Evolutionary conservation across 2,329 filamentous ascomycete species (phyloP).

Genomic region (Cucurbitaria berberidis): DNA sequence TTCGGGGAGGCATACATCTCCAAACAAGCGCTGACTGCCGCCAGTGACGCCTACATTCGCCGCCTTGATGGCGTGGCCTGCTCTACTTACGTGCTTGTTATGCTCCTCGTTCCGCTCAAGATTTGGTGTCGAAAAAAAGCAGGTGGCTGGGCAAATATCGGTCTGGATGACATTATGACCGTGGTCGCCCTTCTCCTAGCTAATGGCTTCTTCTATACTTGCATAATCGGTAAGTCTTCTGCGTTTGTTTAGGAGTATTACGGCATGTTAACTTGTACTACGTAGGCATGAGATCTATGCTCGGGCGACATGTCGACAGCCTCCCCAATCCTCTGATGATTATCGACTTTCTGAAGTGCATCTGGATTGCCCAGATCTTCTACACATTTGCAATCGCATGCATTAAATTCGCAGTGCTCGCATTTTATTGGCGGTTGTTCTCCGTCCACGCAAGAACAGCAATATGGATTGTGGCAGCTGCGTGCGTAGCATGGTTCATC

Average conservation of each 20-base stretch:
- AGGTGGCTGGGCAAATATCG: constrained; percentile 29
- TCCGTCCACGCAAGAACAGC: constrained; percentile 18
- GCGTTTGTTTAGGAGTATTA: neutral
- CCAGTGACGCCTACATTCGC: constrained; percentile 13
- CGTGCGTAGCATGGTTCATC: constrained; percentile 26
- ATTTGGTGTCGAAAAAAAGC: constrained; percentile 27
- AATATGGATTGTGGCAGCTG: constrained; percentile 14
- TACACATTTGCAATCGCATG: constrained; percentile 22
- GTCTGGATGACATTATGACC: constrained; percentile 26
- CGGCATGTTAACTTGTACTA: neutral
- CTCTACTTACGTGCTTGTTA: constrained; percentile 29
- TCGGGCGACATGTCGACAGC: constrained; percentile 19
- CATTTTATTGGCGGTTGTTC: constrained; percentile 37
- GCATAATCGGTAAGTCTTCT: constrained; percentile 24
- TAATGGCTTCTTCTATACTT: constrained; percentile 25
- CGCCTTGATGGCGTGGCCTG: constrained; percentile 29
- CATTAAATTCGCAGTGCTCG: constrained; percentile 32
- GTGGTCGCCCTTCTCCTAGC: constrained; percentile 21
- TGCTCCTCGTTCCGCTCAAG: constrained; percentile 31
- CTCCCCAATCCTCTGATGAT: constrained; percentile 12
- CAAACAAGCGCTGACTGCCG: neutral
- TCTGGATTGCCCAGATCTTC: constrained; percentile 27
- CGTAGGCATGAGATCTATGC: constrained; percentile 21
- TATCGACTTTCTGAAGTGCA: constrained; percentile 19
- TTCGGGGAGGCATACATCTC: neutral